Evolutionary conservation across 495 filamentous ascomycete genomes (phyloP).

Genomic region (Sphaerosporella brunnea): DNA sequence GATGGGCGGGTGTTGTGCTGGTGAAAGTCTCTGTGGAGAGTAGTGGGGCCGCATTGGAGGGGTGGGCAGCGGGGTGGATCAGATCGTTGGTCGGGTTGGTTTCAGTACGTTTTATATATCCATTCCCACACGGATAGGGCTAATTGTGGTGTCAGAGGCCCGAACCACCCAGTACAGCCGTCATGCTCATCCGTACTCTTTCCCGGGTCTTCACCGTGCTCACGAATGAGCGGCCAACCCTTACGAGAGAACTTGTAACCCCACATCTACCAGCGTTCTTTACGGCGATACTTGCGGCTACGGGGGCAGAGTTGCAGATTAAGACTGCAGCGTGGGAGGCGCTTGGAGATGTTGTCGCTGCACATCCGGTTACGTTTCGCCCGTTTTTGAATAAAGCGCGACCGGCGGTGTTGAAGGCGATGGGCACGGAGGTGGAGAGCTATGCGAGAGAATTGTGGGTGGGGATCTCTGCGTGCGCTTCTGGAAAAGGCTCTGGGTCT

Average conservation of each 20-base stretch:
- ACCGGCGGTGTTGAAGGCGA: constrained; percentile 9
- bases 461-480: constrained; percentile 14
- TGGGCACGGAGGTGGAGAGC: constrained; percentile 8
- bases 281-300: constrained; percentile 6
- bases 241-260: constrained; percentile 21
- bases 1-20: constrained; percentile 19
- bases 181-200: constrained; percentile 14
- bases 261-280: constrained; percentile 21
- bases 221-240: constrained; percentile 15
- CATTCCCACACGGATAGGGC: background rate
- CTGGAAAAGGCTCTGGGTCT: background rate
- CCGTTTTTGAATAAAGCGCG: constrained; percentile 15
- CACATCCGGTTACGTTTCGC: constrained; percentile 22
- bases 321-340: constrained; percentile 18
- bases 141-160: constrained; percentile 11
- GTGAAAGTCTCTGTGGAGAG: constrained; percentile 19
- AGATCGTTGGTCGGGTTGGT: constrained; percentile 19
- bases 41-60: constrained; percentile 19
- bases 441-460: constrained; percentile 16
- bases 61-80: constrained; percentile 15
- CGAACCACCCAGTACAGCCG: constrained; percentile 16
- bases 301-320: too few species aligned
- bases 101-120: constrained; percentile 11
- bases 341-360: constrained; percentile 14
- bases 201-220: constrained; percentile 16